These are phyloP conservation scores for Pseudotulostoma volvatum DNA, from an alignment of 495 filamentous ascomycete genomes.

Conservation along the genomic window DNA sequence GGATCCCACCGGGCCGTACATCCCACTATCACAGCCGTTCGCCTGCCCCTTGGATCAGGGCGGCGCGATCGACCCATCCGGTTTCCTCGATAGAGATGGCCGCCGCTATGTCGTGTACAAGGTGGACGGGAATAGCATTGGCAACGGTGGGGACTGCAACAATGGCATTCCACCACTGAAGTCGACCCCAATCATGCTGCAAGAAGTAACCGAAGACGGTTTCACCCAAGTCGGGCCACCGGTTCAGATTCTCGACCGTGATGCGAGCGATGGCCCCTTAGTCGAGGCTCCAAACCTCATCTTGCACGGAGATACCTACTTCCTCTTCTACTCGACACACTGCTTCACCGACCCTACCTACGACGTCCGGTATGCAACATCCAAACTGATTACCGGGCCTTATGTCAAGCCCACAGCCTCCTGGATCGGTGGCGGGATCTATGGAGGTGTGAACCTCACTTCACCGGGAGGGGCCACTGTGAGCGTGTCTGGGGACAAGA, in stretches of 20 bases:
- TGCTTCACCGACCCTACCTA: conserved; percentile 36
- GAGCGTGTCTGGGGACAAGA: conserved; percentile 24
- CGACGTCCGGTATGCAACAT: conserved; percentile 38
- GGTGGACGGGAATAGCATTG: conserved; percentile 43
- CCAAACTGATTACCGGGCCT: conserved; percentile 26
- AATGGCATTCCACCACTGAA: conserved; percentile 33
- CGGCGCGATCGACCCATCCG: conserved; percentile 42
- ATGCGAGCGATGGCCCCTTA: conserved; percentile 37
- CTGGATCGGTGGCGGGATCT: conserved; percentile 25
- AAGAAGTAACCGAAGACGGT: conserved; percentile 35
- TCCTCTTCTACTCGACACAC: conserved; percentile 46
- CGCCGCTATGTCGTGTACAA: conserved; percentile 45
- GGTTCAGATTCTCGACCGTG: conserved; percentile 38
- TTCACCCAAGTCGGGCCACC: conserved; percentile 33
- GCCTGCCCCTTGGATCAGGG: conserved; percentile 35
- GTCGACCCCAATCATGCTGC: conserved; percentile 43
- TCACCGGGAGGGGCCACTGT: conserved; percentile 39
- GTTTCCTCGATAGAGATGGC: conserved; percentile 35
- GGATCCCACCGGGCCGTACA: conserved; percentile 34
- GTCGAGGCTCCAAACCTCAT: conserved; percentile 45
- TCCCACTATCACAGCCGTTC: conserved; percentile 19
- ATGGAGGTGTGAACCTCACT: conserved; percentile 21
- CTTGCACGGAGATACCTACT: conserved; percentile 29
- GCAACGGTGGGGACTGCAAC: conserved; percentile 39
- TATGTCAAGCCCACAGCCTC: conserved; percentile 26